Conservation (phyloP, 257 asterid species). For the Solanum gandarillasii region DNA sequence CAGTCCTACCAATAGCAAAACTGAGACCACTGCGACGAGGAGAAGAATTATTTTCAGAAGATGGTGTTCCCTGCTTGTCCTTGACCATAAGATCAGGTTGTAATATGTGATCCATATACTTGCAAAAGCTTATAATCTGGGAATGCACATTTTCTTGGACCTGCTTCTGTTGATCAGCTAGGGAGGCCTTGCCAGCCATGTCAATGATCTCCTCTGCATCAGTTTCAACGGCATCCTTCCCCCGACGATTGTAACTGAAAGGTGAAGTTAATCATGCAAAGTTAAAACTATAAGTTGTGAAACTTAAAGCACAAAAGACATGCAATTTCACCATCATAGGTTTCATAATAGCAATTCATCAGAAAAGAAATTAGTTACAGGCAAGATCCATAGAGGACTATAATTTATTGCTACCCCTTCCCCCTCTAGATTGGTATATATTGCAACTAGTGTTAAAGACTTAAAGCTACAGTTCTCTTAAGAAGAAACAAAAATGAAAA, state of each 20-base stretch:
- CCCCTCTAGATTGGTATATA: background rate
- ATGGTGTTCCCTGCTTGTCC: constrained; percentile 10
- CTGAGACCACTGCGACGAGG: constrained; percentile 68
- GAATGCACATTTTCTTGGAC: constrained; percentile 84
- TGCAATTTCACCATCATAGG: background rate
- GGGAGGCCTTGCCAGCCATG: constrained; percentile 60
- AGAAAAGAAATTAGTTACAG: background rate
- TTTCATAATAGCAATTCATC: background rate
- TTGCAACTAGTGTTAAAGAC: background rate
- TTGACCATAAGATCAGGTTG: constrained; percentile 32
- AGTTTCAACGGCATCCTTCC: constrained; percentile 61
- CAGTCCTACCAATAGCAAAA: constrained; percentile 55
- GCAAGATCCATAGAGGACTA: background rate
- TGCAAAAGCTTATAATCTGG: constrained; percentile 46
- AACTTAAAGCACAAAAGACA: background rate
- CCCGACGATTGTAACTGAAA: constrained; percentile 69
- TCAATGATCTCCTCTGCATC: constrained; percentile 86
- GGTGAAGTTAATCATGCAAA: constrained; percentile 4
- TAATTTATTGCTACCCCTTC: background rate
- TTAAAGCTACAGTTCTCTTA: background rate
- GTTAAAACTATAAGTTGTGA: background rate
- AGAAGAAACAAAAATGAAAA: background rate
- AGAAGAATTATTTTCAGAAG: constrained; percentile 27
- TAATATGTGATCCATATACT: constrained; percentile 62
- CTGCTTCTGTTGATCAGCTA: constrained; percentile 65